These are phyloP conservation scores for Mycena venus DNA, from an alignment of 768 basidiomycete genomes.

Conservation along the genomic window DNA sequence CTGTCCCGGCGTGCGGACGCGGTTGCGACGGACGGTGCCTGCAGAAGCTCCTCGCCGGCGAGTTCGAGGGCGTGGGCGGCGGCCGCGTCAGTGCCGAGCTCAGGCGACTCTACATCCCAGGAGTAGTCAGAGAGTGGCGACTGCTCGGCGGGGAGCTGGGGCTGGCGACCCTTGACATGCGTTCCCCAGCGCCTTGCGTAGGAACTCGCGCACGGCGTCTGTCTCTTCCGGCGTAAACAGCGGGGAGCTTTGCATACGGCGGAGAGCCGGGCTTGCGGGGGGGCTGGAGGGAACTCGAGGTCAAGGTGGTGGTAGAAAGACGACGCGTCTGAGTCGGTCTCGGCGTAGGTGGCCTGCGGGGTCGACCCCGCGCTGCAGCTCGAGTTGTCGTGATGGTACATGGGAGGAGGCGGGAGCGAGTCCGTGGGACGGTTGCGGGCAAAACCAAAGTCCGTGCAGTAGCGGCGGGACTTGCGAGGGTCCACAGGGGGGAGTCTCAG, in stretches of 20 bases:
- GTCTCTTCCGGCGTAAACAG: conserved; percentile 50
- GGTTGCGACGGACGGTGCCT: neutral
- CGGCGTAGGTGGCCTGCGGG: conserved; percentile 44
- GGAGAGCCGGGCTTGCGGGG: conserved; percentile 56
- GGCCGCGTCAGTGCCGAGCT: conserved; percentile 11
- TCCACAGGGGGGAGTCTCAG: conserved; percentile 40
- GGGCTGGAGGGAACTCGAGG: conserved; percentile 50
- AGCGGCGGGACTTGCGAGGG: conserved; percentile 46
- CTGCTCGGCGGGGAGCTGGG: neutral
- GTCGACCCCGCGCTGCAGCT: conserved; percentile 46
- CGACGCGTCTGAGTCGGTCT: conserved; percentile 50
- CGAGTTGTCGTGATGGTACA: conserved; percentile 24
- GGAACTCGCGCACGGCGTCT: conserved; percentile 38
- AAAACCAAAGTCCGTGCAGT: conserved; percentile 48
- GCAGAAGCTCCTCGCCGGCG: conserved; percentile 27
- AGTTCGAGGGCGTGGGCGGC: conserved; percentile 21
- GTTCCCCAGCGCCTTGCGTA: conserved; percentile 40
- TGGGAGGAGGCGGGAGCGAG: conserved; percentile 19
- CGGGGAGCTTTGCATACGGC: conserved; percentile 60
- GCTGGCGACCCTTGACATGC: neutral
- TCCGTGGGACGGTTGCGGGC: conserved; percentile 22
- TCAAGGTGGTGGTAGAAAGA: conserved; percentile 49
- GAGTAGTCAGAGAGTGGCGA: conserved; percentile 21
- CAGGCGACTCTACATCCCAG: conserved; percentile 29
- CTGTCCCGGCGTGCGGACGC: neutral